Evolutionary conservation across 805 yeast species (phyloP).

Genomic region (Suhomyces kilbournensis): DNA sequence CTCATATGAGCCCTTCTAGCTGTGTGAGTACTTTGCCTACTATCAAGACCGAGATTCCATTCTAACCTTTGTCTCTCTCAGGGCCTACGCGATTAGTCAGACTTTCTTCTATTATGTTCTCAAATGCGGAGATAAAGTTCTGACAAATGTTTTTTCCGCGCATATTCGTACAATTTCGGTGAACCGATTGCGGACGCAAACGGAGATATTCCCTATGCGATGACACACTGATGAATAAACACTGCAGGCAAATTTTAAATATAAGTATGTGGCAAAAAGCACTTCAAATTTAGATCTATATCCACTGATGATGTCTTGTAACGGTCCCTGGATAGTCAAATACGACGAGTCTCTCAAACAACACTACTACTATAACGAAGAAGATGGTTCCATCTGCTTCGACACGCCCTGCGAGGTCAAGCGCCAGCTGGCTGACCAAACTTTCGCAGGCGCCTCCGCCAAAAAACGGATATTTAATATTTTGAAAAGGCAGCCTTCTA

Average conservation of each 20-base stretch:
- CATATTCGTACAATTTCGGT: neutral
- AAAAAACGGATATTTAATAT: neutral
- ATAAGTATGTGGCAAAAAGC: neutral
- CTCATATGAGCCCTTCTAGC: too few species aligned
- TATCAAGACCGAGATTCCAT: too few species aligned
- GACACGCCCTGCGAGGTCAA: conserved; percentile 15
- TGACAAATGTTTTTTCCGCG: neutral
- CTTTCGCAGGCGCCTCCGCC: neutral
- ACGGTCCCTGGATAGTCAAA: conserved; percentile 3
- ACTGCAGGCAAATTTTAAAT: neutral
- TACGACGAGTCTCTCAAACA: conserved; percentile 13
- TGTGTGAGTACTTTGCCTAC: too few species aligned
- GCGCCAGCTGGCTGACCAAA: neutral
- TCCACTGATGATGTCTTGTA: neutral
- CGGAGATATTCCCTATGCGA: neutral
- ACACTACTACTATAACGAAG: conserved; percentile 12
- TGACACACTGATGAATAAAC: neutral
- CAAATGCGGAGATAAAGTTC: neutral
- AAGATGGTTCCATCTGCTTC: conserved; percentile 10
- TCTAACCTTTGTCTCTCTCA: too few species aligned
- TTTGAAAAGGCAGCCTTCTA: neutral
- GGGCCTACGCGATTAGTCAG: neutral
- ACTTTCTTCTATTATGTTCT: neutral
- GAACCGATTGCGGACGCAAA: neutral
- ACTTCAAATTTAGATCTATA: neutral